These are phyloP conservation scores for Acacia crassicarpa DNA, from an alignment of 306 rosid genomes.

Conservation along the genomic window DNA sequence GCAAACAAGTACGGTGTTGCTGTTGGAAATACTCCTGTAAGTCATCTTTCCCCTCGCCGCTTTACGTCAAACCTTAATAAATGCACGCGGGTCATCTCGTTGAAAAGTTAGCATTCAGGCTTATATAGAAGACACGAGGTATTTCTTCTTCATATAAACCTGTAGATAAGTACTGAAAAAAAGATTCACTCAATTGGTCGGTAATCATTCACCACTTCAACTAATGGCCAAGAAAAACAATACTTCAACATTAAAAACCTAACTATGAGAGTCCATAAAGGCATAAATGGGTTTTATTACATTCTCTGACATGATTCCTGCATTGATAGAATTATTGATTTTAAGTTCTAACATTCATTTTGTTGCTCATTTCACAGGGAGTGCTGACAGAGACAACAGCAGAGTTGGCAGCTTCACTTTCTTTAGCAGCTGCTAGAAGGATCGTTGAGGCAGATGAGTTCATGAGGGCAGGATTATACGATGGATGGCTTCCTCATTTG, in stretches of 20 bases:
- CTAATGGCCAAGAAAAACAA: background rate
- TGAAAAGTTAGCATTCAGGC: background rate
- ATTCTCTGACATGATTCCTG: background rate
- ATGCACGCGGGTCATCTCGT: background rate
- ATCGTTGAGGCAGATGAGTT: slow-evolving; percentile 98
- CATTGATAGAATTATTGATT: slow-evolving; percentile 15
- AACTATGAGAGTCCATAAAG: background rate
- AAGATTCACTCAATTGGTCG: background rate
- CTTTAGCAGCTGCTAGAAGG: slow-evolving; percentile 93
- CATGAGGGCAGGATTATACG: slow-evolving; percentile 97
- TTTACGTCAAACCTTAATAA: background rate
- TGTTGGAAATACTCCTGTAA: slow-evolving; percentile 68
- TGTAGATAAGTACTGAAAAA: background rate
- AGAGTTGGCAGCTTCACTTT: slow-evolving; percentile 91
- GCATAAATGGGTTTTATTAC: slow-evolving; percentile 8
- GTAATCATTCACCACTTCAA: background rate
- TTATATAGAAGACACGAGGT: background rate
- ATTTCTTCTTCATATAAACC: background rate
- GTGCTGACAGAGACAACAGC: slow-evolving; percentile 99
- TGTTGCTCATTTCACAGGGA: slow-evolving; percentile 60
- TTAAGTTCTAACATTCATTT: slow-evolving; percentile 17
- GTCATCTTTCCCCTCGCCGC: background rate
- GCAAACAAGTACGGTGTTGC: slow-evolving; percentile 75
- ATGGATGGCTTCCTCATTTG: slow-evolving; percentile 99
- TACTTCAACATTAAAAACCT: background rate